Conservation (phyloP, 805 yeast species). For the Saccharomycopsis amapae region DNA sequence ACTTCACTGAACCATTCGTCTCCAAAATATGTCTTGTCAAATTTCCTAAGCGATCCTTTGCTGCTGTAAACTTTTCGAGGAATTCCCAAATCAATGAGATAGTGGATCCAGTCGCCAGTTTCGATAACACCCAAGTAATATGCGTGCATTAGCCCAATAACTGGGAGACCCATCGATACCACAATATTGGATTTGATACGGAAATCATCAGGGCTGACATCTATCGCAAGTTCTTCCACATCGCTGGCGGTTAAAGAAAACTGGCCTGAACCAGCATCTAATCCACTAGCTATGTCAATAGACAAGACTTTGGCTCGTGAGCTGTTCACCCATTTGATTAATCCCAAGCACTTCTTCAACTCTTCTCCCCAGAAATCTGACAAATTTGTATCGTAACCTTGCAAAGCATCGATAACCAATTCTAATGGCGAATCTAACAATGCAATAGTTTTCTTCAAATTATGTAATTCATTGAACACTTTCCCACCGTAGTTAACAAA, state of each 20-base stretch:
- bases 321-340: conserved; percentile 64
- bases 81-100: conserved; percentile 62
- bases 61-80: conserved; percentile 49
- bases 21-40: conserved; percentile 30
- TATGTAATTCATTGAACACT: conserved; percentile 35
- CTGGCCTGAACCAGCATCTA: conserved; percentile 75
- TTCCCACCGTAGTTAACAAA: conserved; percentile 68
- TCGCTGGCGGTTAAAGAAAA: conserved; percentile 19
- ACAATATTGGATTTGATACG: conserved; percentile 48
- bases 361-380: conserved; percentile 45
- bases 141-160: conserved; percentile 53
- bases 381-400: conserved; percentile 69
- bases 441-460: conserved; percentile 32
- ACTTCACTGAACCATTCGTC: conserved; percentile 12
- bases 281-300: conserved; percentile 74
- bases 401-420: conserved; percentile 73
- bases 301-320: conserved; percentile 47
- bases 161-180: conserved; percentile 67
- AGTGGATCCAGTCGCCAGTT: conserved; percentile 47
- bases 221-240: conserved; percentile 6
- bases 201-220: conserved; percentile 24
- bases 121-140: conserved; percentile 46
- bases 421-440: conserved; percentile 69
- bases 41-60: conserved; percentile 38
- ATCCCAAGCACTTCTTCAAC: conserved; percentile 31